Evolutionary conservation across 1,139 yeast species (phyloP), one percentile per base, ranked within the genome.

Genomic region (Saccharomyces hybrid): DNA sequence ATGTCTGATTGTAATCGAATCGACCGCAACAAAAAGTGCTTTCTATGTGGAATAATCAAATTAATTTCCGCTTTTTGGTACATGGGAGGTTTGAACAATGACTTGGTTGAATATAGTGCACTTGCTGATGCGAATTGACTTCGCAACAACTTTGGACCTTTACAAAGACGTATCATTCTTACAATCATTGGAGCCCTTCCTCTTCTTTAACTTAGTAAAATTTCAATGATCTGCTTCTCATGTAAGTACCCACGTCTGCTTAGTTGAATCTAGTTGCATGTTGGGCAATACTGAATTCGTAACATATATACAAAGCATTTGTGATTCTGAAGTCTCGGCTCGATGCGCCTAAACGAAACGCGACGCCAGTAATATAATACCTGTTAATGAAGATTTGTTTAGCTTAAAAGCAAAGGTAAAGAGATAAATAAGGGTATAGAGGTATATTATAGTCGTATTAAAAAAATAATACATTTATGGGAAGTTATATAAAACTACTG

Each of bases 1-100:
- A 19, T 5, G n/a, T 26, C 19, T 38, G 44, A 38, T 9, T 19
- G 25, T 11, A 38, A 19, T 19, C 44, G 26, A 16, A 38, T 38
- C 11, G 44, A 19, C 5, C 11, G 44, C 5, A 9, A 9, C n/a
- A 38, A 9, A 16, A 19, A 38, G 11, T 16, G 25, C 26, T 38
- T 38, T 9, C 6, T 38, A 13, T 8, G n/a, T 11, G 23, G n/a
- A 6, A 7, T 38, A 8, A 19, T 38, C 7, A 19, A 19, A 5
- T 4, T 16, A 5, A 19, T 7, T 26, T 26, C 8, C 11, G 19
- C n/a, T 5, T 38, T 38, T 38, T 16, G 26, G 44, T 9, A 38
- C 25, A 11, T 19, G 13, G 54, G 44, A 56, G 55, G 46, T 47
- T 50, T 6, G 49, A 49, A 4, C 53, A 54, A 16, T 50, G 53